Conservation (phyloP, 2,329 filamentous ascomycete species). For the Helminthosporium solani region DNA sequence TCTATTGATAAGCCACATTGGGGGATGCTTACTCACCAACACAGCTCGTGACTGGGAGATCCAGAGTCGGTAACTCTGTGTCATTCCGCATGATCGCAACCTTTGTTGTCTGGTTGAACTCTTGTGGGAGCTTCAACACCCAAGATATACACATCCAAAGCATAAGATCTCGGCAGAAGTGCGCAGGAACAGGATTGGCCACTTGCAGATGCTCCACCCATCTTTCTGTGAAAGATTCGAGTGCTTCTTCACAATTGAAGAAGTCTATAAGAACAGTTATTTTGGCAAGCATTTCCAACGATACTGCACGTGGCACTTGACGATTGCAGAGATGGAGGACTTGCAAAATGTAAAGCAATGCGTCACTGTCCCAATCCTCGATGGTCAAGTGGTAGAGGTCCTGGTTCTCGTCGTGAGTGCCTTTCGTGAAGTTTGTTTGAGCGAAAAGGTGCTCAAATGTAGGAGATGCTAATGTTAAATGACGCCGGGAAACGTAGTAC, state of each 20-base stretch:
- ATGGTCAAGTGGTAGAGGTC: conserved; percentile 13
- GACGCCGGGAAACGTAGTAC: too few species aligned
- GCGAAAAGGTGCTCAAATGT: too few species aligned
- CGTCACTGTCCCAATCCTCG: conserved; percentile 37
- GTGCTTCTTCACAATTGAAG: conserved; percentile 46
- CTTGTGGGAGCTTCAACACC: conserved; percentile 11
- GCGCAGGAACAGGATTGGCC: conserved; percentile 4
- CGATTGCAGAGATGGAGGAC: conserved; percentile 48
- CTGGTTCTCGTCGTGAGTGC: too few species aligned
- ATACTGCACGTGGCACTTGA: conserved; percentile 43
- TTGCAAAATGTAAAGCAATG: conserved; percentile 47
- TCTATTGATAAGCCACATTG: too few species aligned
- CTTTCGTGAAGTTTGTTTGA: too few species aligned
- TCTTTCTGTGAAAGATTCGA: conserved; percentile 45
- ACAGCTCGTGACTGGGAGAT: conserved; percentile 1
- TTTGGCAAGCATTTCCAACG: conserved; percentile 47
- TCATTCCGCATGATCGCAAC: conserved; percentile 8
- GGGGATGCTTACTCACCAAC: neutral
- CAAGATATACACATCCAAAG: conserved; percentile 26
- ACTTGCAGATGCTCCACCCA: conserved; percentile 42
- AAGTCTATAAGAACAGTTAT: conserved; percentile 49
- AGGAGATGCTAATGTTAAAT: too few species aligned
- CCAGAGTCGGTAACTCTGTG: neutral
- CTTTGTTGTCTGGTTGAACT: conserved; percentile 12
- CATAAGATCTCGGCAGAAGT: conserved; percentile 16